Base-by-base conservation (phyloP, 306 rosid species). In the Crotalaria pallida region DNA sequence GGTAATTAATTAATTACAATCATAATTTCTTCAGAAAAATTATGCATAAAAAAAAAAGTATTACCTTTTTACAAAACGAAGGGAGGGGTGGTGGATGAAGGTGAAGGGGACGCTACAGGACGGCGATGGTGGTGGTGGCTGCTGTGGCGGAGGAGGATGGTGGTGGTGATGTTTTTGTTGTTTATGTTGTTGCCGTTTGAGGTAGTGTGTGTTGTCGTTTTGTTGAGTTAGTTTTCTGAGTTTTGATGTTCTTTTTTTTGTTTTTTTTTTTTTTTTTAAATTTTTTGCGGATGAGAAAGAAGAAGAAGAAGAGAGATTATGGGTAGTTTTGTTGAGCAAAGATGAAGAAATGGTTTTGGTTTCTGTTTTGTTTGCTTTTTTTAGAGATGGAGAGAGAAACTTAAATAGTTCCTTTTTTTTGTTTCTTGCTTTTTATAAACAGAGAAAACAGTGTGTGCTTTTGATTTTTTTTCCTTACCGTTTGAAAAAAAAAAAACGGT, bases 201-300 rank as follows among this genome's bases (percentile, higher is more conserved):
- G 40, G 33, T 72, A 11, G 16, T 2, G 40, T 59, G 75, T 40
- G 49, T 9, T 8, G 41, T 34, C 23, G 5, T 10, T 61, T 24
- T 51, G 56, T 27, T 33, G 41, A 56, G 79, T 15, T 26, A 52
- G 15, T 21, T 13, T 65, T 16, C 10, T 65, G 49, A 67, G 80
- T 75, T 77, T 66, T 34, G 79, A 41, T 59, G 11, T 3, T 17
- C 44, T 13, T 56, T 74, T 40, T 50, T 3, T 57, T 59, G 45
- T 72, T 36, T 40, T 58, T 61, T 77, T 40, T 58, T 61, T 77
- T 64, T 53, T 71, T 77, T 29, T 17, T n/a, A n/a, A 58, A 17
- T 48, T 73, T 62, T 36, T 62, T 36, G 23, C 49, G 52, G 62
- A 10, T 5, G 1, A 27, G 34, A n/a, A n/a, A n/a, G n/a, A n/a